These are phyloP conservation scores for Parascedosporium putredinis DNA, from an alignment of 2,329 filamentous ascomycete genomes.

Conservation along the genomic window DNA sequence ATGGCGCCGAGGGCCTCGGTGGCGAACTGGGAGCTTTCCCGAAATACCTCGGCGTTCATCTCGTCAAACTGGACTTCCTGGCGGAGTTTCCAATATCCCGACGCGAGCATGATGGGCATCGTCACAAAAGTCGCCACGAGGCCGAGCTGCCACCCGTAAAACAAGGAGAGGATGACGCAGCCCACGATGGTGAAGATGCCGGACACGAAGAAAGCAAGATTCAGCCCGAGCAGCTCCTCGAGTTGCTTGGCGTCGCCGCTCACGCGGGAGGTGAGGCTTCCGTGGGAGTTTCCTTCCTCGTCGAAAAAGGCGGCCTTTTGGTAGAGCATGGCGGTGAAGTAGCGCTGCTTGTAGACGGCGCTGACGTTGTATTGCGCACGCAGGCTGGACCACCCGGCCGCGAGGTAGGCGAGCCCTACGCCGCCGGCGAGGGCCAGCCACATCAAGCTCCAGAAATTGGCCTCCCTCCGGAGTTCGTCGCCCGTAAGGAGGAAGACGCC, in stretches of 20 bases:
- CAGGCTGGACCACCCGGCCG: slow-evolving; percentile 32
- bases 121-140: slow-evolving; percentile 55
- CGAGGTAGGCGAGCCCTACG: slow-evolving; percentile 43
- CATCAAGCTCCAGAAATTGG: slow-evolving; percentile 56
- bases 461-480: slow-evolving; percentile 18
- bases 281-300: slow-evolving; percentile 46
- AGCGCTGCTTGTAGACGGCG: slow-evolving; percentile 46
- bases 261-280: slow-evolving; percentile 46
- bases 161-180: slow-evolving; percentile 55
- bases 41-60: slow-evolving; percentile 58
- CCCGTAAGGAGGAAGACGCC: slow-evolving; percentile 31
- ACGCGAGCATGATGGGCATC: slow-evolving; percentile 36
- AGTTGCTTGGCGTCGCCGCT: slow-evolving; percentile 48
- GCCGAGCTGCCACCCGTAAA: slow-evolving; percentile 68
- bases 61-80: slow-evolving; percentile 58
- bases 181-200: slow-evolving; percentile 57
- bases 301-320: slow-evolving; percentile 54
- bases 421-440: slow-evolving; percentile 48
- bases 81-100: slow-evolving; percentile 40
- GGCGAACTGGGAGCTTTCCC: slow-evolving; percentile 63
- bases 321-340: slow-evolving; percentile 48
- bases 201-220: slow-evolving; percentile 48
- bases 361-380: slow-evolving; percentile 37
- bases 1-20: slow-evolving; percentile 65
- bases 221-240: slow-evolving; percentile 51